These are phyloP conservation scores for Coemansia sp. DNA, from an alignment of 192 early-diverging fungal species.

Conservation along the genomic window DNA sequence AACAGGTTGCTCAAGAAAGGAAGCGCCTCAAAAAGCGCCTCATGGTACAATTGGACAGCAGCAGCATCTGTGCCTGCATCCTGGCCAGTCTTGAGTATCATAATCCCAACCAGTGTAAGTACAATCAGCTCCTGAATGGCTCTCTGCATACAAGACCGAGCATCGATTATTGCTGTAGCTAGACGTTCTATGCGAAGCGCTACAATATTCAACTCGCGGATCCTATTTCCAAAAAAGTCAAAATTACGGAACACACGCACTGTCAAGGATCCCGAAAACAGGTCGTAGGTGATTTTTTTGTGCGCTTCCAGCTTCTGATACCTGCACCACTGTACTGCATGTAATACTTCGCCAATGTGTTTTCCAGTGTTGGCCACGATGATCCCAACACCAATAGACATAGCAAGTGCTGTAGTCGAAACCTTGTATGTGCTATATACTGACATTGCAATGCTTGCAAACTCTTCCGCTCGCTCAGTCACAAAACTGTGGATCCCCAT, in stretches of 20 bases:
- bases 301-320: not conserved
- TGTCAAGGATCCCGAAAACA: constrained; percentile 29
- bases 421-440: constrained; percentile 17
- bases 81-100: constrained; percentile 6
- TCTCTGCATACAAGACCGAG: not conserved
- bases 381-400: not conserved
- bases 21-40: constrained; percentile 9
- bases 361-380: not conserved
- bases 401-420: constrained; percentile 11
- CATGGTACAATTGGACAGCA: constrained; percentile 23
- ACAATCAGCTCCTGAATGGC: constrained; percentile 13
- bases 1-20: constrained; percentile 12
- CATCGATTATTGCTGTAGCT: constrained; percentile 11
- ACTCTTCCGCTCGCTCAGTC: not conserved
- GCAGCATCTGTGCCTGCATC: constrained; percentile 3
- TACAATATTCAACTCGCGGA: constrained; percentile 2
- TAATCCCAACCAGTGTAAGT: constrained; percentile 10
- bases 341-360: constrained; percentile 1
- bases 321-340: constrained; percentile 5
- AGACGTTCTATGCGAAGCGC: constrained; percentile 14
- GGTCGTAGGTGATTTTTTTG: not conserved
- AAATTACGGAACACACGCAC: constrained; percentile 25
- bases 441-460: constrained; percentile 8
- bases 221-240: constrained; percentile 4
- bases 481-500: constrained; percentile 23